phyloP scores from a whole-genome alignment of 2,329 filamentous ascomycete genomes.

The Aspergillus candidus region DNA sequence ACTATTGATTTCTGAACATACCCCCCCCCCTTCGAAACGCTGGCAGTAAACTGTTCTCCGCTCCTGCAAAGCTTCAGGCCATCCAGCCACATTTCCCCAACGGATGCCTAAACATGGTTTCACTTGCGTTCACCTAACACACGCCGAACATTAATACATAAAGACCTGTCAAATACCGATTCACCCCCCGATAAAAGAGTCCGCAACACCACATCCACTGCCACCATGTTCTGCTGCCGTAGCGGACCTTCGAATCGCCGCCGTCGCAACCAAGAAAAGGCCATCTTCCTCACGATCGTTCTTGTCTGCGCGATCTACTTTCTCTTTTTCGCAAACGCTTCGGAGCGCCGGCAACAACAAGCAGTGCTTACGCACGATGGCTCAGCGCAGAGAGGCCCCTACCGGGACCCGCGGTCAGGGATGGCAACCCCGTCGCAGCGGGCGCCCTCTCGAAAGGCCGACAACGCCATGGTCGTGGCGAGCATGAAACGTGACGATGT shows the following conservation, averaged over 20 bases:
- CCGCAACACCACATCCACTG: neutral
- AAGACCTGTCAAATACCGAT: neutral
- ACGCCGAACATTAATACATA: neutral
- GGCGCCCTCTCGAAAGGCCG: slow-evolving; percentile 10
- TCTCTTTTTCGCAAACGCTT: slow-evolving; percentile 25
- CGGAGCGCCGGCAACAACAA: slow-evolving; percentile 5
- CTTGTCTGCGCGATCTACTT: slow-evolving; percentile 29
- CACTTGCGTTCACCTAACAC: too few relatives aligned
- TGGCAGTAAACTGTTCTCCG: too few relatives aligned
- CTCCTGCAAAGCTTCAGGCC: too few relatives aligned
- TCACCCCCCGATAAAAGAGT: neutral
- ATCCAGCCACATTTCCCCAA: too few relatives aligned
- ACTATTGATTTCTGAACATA: too few relatives aligned
- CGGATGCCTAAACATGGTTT: too few relatives aligned
- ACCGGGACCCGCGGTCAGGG: slow-evolving; percentile 13
- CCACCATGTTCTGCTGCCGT: slow-evolving; percentile 29
- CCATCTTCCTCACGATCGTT: slow-evolving; percentile 29
- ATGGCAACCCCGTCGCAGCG: slow-evolving; percentile 15
- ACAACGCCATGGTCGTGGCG: slow-evolving; percentile 34
- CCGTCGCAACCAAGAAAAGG: slow-evolving; percentile 29
- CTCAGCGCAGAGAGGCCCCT: slow-evolving; percentile 5
- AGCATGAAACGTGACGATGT: slow-evolving; percentile 36
- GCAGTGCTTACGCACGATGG: slow-evolving; percentile 9
- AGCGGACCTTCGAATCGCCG: slow-evolving; percentile 29
- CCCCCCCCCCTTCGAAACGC: too few relatives aligned